These are phyloP conservation scores for Hibiscus tridactylites DNA, from an alignment of 345 rosid genomes.

Conservation along the genomic window DNA sequence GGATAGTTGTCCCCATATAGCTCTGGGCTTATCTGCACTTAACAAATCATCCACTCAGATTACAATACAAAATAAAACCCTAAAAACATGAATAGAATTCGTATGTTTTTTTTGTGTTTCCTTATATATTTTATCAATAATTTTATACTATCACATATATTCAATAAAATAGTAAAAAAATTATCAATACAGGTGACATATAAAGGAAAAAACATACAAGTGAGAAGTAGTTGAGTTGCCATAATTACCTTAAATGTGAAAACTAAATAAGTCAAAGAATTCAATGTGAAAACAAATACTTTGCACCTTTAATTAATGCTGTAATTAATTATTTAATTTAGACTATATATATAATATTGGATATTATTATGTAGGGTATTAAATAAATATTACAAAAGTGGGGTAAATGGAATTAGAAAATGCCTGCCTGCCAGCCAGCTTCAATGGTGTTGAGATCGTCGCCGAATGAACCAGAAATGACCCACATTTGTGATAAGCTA, in stretches of 20 bases:
- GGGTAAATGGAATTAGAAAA: background rate
- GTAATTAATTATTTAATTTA: background rate
- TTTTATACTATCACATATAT: too few relatives aligned
- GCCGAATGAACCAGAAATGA: constrained; percentile 87
- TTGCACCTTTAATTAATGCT: background rate
- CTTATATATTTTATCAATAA: too few relatives aligned
- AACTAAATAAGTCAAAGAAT: background rate
- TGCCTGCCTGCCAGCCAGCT: constrained; percentile 99
- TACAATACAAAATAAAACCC: background rate
- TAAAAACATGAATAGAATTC: background rate
- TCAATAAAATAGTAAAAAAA: too few relatives aligned
- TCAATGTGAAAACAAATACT: background rate
- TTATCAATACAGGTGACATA: too few relatives aligned
- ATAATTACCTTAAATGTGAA: constrained; percentile 25
- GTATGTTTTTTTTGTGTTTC: too few relatives aligned
- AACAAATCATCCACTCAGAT: constrained; percentile 1
- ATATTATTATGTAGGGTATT: too few relatives aligned
- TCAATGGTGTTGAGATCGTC: constrained; percentile 96
- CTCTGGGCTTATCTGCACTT: constrained; percentile 87
- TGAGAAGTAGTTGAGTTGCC: constrained; percentile 28
- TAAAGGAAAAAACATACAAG: too few relatives aligned
- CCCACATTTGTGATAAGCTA: constrained; percentile 94
- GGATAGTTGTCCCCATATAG: constrained; percentile 87
- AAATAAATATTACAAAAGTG: too few relatives aligned
- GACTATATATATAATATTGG: too few relatives aligned